phyloP scores from a whole-genome alignment of 345 rosid species.

The Brassica juncea region DNA sequence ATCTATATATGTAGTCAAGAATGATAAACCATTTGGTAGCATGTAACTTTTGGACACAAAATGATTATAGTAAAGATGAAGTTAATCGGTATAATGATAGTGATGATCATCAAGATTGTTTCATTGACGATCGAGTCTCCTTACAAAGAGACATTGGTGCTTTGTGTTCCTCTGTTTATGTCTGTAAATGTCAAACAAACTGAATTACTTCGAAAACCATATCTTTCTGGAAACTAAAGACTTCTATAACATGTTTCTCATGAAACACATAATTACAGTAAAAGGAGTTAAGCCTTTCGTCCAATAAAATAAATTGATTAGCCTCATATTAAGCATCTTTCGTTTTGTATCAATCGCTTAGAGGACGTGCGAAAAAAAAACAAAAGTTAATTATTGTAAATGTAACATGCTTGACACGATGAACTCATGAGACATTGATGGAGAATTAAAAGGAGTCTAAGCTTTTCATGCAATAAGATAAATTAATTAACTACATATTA shows the following conservation, averaged over 20 bases:
- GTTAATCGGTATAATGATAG: neutral
- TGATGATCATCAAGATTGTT: neutral
- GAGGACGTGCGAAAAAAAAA: neutral
- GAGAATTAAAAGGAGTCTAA: neutral
- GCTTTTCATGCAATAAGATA: neutral
- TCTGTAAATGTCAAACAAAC: conserved; percentile 13
- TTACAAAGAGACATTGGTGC: neutral
- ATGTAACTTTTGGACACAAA: neutral
- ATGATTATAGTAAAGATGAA: neutral
- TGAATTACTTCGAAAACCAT: neutral
- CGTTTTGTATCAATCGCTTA: neutral
- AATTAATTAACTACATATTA: neutral
- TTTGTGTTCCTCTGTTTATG: conserved; percentile 18
- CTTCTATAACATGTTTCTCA: neutral
- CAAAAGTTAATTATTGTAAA: neutral
- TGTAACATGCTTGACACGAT: neutral
- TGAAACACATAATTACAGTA: neutral
- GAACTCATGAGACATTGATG: neutral
- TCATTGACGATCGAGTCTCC: neutral
- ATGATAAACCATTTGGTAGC: neutral
- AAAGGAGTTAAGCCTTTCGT: neutral
- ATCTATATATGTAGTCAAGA: neutral
- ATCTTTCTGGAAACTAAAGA: neutral
- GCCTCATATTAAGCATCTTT: neutral
- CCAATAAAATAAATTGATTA: neutral